These are phyloP conservation scores for Lachnellula hyalina DNA, from an alignment of 2,329 filamentous ascomycete genomes.

Conservation along the genomic window DNA sequence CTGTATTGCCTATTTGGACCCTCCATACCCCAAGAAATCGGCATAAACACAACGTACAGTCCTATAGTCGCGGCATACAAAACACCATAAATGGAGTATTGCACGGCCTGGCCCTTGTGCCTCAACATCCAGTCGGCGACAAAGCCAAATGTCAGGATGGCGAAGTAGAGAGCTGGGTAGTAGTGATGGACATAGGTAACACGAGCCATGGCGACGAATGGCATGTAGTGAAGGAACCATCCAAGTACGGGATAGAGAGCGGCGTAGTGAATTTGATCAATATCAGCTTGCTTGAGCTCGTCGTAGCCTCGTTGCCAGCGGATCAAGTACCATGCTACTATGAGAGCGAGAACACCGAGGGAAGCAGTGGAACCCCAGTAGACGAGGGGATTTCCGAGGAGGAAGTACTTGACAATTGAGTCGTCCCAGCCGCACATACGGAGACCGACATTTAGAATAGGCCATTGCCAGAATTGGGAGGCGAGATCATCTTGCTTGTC, in stretches of 20 bases:
- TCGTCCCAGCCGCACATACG: conserved; percentile 99
- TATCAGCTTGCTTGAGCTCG: conserved; percentile 72
- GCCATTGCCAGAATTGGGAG: conserved; percentile 98
- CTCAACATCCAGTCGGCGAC: conserved; percentile 77
- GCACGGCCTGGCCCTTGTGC: conserved; percentile 56
- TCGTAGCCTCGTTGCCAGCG: conserved; percentile 94
- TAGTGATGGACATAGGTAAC: conserved; percentile 99
- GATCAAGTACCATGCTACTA: conserved; percentile 79
- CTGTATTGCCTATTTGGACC: conserved; percentile 77
- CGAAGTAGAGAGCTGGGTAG: conserved; percentile 97
- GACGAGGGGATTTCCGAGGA: conserved; percentile 90
- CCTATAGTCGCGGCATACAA: conserved; percentile 72
- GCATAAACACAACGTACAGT: conserved; percentile 85
- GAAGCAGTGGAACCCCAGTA: conserved; percentile 91
- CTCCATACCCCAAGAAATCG: conserved; percentile 94
- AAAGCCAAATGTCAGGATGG: conserved; percentile 86
- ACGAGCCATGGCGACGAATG: conserved; percentile 95
- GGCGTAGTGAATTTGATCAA: conserved; percentile 92
- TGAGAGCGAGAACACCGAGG: conserved; percentile 64
- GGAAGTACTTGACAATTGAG: conserved; percentile 93
- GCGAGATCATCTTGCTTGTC: conserved; percentile 99
- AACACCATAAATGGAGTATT: conserved; percentile 64
- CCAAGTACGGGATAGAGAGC: conserved; percentile 87
- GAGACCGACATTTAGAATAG: conserved; percentile 86
- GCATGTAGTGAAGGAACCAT: conserved; percentile 94